These are phyloP conservation scores for Leucosporidium yakuticum DNA, from an alignment of 768 basidiomycete species.

Conservation along the genomic window DNA sequence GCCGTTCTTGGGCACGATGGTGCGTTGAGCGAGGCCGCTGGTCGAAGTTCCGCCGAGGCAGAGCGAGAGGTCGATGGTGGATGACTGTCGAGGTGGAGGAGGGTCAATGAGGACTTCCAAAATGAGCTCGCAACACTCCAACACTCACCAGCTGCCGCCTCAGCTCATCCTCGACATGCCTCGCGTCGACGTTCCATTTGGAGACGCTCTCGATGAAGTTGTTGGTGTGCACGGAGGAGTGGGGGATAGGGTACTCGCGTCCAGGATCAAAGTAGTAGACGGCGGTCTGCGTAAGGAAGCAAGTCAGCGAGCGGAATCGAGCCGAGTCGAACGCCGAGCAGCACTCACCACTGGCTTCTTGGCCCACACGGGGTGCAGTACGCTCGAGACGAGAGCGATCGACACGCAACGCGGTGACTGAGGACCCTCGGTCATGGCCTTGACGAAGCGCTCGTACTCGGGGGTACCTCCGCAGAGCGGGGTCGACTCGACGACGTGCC, in stretches of 20 bases:
- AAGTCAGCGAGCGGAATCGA: not conserved
- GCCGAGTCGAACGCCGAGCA: not conserved
- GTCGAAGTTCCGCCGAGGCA: slow-evolving; percentile 84
- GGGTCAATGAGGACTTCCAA: not conserved
- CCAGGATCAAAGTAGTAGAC: slow-evolving; percentile 45
- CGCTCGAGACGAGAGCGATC: slow-evolving; percentile 77
- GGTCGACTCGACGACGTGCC: slow-evolving; percentile 73
- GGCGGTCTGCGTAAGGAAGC: slow-evolving; percentile 22
- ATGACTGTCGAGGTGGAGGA: slow-evolving; percentile 56
- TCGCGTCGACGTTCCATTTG: slow-evolving; percentile 81
- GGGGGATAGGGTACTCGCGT: slow-evolving; percentile 51
- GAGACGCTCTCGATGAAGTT: slow-evolving; percentile 80
- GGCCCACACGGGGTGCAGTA: slow-evolving; percentile 72
- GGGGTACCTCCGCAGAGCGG: slow-evolving; percentile 91
- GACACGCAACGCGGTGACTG: slow-evolving; percentile 88
- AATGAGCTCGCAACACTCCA: slow-evolving; percentile 17
- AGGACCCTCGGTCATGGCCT: slow-evolving; percentile 88
- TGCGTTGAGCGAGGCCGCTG: slow-evolving; percentile 73
- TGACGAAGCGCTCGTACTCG: slow-evolving; percentile 89
- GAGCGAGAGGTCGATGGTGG: slow-evolving; percentile 92
- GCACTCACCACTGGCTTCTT: slow-evolving; percentile 57
- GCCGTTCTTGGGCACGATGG: slow-evolving; percentile 52
- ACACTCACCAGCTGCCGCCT: slow-evolving; percentile 85
- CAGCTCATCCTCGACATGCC: slow-evolving; percentile 84
- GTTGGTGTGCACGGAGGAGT: slow-evolving; percentile 70